phyloP scores from a whole-genome alignment of 1,284 basidiomycete species.

The Cutaneotrichosporon cyanovorans region DNA sequence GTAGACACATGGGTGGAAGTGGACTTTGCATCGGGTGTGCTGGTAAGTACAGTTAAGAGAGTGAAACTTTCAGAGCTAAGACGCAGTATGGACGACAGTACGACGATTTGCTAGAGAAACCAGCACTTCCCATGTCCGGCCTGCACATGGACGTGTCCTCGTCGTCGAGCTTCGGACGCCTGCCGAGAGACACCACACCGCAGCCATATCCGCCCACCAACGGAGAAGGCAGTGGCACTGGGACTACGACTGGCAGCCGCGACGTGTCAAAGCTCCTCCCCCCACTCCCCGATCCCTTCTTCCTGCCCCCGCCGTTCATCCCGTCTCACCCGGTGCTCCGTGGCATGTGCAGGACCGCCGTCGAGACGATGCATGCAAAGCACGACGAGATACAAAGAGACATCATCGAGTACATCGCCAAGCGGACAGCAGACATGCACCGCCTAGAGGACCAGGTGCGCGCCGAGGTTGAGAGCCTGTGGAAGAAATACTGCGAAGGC shows the following conservation, averaged over 20 bases:
- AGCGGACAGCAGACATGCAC: constrained; percentile 30
- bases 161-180: constrained; percentile 15
- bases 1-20: constrained; percentile 27
- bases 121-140: constrained; percentile 20
- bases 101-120: constrained; percentile 6
- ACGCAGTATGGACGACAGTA: constrained; percentile 26
- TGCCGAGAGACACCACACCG: constrained; percentile 17
- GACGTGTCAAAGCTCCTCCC: constrained; percentile 26
- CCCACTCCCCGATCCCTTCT: constrained; percentile 42
- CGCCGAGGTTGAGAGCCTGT: constrained; percentile 40
- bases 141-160: constrained; percentile 16
- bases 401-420: constrained; percentile 29
- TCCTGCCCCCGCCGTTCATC: constrained; percentile 47
- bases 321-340: constrained; percentile 44
- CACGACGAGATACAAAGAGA: constrained; percentile 33
- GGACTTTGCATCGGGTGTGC: constrained; percentile 23
- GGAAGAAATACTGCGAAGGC: constrained; percentile 33
- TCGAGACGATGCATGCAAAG: constrained; percentile 22
- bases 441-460: constrained; percentile 36
- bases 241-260: not conserved
- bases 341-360: constrained; percentile 33
- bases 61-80: not conserved
- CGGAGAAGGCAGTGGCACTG: not conserved
- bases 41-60: constrained; percentile 21
- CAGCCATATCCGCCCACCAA: constrained; percentile 8